Base-by-base conservation (phyloP, 2,329 filamentous ascomycete genomes). In the Cyphellophora attinorum region DNA sequence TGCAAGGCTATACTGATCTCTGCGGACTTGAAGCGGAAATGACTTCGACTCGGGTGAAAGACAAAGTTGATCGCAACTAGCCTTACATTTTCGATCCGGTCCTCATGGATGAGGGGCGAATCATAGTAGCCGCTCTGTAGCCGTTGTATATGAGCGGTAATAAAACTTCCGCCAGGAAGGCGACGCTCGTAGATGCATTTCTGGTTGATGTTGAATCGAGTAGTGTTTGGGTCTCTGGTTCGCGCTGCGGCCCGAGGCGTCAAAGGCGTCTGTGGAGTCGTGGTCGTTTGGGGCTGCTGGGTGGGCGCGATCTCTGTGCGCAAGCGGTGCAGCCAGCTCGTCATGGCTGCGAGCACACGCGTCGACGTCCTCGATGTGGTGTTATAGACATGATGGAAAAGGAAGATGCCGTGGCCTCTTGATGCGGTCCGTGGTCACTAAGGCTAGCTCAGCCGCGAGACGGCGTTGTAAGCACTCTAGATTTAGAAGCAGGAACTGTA, bases 21-120 rank as follows among this genome's bases (percentile, higher is more conserved):
- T 3, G 65, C 65, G 18, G 60, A 60, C 40, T 64, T 64, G 52
- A 70, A 68, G 10, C 66, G 62, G 47, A 68, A 64, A 2, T 52
- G 48, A 2, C 58, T 61, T 30, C 62, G 51, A 3, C 59, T 52
- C 1, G 65, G 60, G 42, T 70, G 67, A 16, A 70, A 64, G n/a
- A 65, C 62, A 33, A 70, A 69, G 30, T 59, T 61, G 19, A 70
- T 51, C 0, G 61, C 66, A 3, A 67, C 56, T 34, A 70, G 69
- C 39, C 66, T 66, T 6, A 69, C 60, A 33, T 64, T 52, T 21
- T 64, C 50, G 6, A 61, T 54, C 11, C 54, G 49, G 4, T 50
- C 46, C 19, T 65, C 64, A 12, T 67, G 64, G 1, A 68, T 53
- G 4, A 56, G 55, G 2, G 50, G 42, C 33, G 56, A 64, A 14